phyloP scores from a whole-genome alignment of 2,329 filamentous ascomycete species.

The Penicillium sp. region DNA sequence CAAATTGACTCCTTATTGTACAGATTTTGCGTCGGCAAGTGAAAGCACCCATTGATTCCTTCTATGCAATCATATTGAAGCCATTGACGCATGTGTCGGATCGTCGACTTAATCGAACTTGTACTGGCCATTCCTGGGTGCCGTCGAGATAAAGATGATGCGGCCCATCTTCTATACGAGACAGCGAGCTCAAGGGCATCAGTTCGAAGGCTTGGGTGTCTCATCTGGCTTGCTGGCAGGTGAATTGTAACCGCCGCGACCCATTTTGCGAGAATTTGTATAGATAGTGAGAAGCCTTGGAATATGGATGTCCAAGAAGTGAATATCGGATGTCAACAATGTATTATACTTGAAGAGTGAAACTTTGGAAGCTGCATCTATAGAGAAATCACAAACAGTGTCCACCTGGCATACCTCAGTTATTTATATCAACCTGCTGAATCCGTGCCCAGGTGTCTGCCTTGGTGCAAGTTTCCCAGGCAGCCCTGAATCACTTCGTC shows the following conservation, averaged over 20 bases:
- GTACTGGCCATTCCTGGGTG: background rate
- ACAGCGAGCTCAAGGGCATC: background rate
- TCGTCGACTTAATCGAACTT: background rate
- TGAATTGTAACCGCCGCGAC: conserved; percentile 31
- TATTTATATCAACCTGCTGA: background rate
- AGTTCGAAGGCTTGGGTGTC: background rate
- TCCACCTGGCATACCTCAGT: background rate
- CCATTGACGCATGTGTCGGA: background rate
- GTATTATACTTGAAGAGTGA: background rate
- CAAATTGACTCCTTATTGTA: conserved; percentile 12
- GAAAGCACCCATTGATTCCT: conserved; percentile 8
- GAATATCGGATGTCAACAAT: background rate
- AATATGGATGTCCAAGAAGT: background rate
- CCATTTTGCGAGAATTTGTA: conserved; percentile 26
- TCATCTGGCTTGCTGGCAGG: conserved; percentile 5
- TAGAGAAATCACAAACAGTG: background rate
- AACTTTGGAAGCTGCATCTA: background rate
- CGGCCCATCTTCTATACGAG: background rate
- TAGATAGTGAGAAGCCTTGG: background rate
- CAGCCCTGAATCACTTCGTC: conserved; percentile 4
- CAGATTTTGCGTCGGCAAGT: conserved; percentile 57
- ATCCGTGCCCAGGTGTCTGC: background rate
- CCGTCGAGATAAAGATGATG: background rate
- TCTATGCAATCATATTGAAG: background rate
- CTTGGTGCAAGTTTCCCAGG: conserved; percentile 1